phyloP scores from a whole-genome alignment of 2,329 filamentous ascomycete species.

The Dactylellina haptotyla region DNA sequence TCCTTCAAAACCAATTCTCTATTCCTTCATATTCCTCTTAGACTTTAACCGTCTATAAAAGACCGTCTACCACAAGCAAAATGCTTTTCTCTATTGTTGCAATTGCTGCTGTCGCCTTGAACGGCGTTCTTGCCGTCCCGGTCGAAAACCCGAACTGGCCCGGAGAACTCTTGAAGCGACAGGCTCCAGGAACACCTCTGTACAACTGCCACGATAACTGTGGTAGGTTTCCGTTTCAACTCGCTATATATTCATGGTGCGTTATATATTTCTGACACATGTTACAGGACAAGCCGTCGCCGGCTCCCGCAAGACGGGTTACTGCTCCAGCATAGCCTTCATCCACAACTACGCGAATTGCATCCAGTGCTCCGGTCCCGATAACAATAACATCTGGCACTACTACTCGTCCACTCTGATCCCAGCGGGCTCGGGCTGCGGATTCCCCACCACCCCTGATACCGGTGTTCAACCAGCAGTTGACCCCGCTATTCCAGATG shows the following conservation, averaged over 20 bases:
- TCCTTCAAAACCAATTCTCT: background rate
- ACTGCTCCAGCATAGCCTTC: constrained; percentile 63
- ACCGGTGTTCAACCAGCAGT: constrained; percentile 29
- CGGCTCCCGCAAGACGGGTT: constrained; percentile 59
- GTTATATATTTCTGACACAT: background rate
- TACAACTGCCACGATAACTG: constrained; percentile 67
- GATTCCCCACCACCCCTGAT: constrained; percentile 48
- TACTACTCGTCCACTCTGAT: constrained; percentile 62
- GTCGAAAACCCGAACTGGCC: constrained; percentile 33
- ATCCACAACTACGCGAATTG: constrained; percentile 63
- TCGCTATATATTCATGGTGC: too few relatives aligned
- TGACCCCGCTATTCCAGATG: constrained; percentile 37
- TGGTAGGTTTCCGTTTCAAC: constrained; percentile 61
- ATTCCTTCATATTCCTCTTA: background rate
- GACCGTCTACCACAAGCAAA: constrained; percentile 10
- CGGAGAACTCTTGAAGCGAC: constrained; percentile 61
- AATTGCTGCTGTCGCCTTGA: constrained; percentile 19
- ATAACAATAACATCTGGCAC: constrained; percentile 64
- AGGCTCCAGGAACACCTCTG: constrained; percentile 63
- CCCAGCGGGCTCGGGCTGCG: constrained; percentile 59
- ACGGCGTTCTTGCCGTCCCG: constrained; percentile 25
- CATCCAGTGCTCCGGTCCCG: constrained; percentile 61
- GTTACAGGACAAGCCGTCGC: constrained; percentile 60
- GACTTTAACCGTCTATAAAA: background rate
- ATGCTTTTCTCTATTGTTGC: constrained; percentile 41